Evolutionary conservation across 1,139 yeast genomes (phyloP), one percentile per base, ranked within the genome.

Genomic region (Kodamaea ohmeri): DNA sequence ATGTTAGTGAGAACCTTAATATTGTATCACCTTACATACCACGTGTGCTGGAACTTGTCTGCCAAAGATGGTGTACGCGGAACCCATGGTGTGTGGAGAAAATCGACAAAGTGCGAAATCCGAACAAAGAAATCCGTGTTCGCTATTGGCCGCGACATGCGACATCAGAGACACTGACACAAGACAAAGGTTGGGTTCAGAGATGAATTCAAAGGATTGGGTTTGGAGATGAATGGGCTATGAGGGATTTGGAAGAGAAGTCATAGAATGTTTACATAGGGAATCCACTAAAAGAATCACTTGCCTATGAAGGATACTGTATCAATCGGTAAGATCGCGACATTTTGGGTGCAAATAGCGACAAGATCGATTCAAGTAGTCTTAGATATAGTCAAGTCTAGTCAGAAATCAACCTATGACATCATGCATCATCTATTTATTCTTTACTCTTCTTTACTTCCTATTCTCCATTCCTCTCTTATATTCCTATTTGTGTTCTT

Each of bases 41-140:
- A 74, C 62, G 56, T 80, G 85, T 39, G 88, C 68, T 43, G 78
- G 83, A 45, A 81, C 82, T 52, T 74, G 74, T 59, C 60, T 78
- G 39, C 88, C 88, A 32, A 80, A 67, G 48, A 81, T 76, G 42
- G 73, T 71, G 59, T 81, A 81, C 49, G 79, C 75, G 41, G 78
- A 71, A 55, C 76, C 83, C 87, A 80, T 81, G 39, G 26, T 53
- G 35, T 22, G 31, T 32, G 20, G 31, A 33, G 24, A 19, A 28
- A 24, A 20, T 25, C 15, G 36, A 18, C 36, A 31, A 24, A 28
- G n/a, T 24, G 25, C 25, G 22, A 29, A 29, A 19, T 12, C 14
- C 11, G 18, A 12, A 21, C n/a, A 22, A 22, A 6, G 14, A 13
- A 26, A 34, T 30, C 25, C 35, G 35, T 21, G 25, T n/a, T 37